Evolutionary conservation across 2,329 filamentous ascomycete genomes (phyloP), one percentile per base, ranked within the genome.

Genomic region (Rhynchosporium agropyri): DNA sequence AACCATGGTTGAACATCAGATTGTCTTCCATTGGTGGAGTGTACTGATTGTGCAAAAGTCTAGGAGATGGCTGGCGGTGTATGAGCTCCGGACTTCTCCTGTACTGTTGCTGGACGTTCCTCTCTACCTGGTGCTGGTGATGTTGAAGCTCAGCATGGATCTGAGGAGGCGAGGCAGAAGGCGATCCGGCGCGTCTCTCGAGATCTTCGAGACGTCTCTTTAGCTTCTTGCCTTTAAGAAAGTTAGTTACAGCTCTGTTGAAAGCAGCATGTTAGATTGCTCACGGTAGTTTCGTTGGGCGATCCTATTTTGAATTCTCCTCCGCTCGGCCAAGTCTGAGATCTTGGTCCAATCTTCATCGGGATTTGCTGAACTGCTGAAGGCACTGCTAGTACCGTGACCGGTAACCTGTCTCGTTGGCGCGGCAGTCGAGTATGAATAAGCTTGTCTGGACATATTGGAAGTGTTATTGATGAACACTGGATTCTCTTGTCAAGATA

Each of bases 281-380:
- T 76, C 82, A 96, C 92, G 92, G 81, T 97, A 97, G 81, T 97
- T 97, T 73, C 93, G 89, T 80, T 98, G 94, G 70, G 94, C 94
- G 83, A 98, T 97, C 71, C 94, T 88, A 80, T 98, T 98, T 79
- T 98, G 93, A 80, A 97, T 97, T 75, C 93, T 86, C 73, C 93
- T 84, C 74, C 95, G 88, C 80, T 98, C 94, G 58, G 93, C 94
- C 64, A 98, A 88, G 77, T 98, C 94, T 63, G 94, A 96, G 76
- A 98, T 97, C 86, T 97, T 96, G 75, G 94, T 97, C 94, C 94
- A 98, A 80, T 98, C 94, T 80, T 98, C 94, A 74, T 97, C 93
- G 61, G 94, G 91, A 77, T 96, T 96, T 72, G 93, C 94, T 68
- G 92, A 96, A 72, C 89, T 90, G 79, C 91, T 96, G 82, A 96